Percentiles rank a stretch among this genome's conserved stretches.
These are phyloP conservation scores for Spencermartinsiella ligniputridi DNA, from an alignment of 1,139 yeast species.

Conservation along the genomic window DNA sequence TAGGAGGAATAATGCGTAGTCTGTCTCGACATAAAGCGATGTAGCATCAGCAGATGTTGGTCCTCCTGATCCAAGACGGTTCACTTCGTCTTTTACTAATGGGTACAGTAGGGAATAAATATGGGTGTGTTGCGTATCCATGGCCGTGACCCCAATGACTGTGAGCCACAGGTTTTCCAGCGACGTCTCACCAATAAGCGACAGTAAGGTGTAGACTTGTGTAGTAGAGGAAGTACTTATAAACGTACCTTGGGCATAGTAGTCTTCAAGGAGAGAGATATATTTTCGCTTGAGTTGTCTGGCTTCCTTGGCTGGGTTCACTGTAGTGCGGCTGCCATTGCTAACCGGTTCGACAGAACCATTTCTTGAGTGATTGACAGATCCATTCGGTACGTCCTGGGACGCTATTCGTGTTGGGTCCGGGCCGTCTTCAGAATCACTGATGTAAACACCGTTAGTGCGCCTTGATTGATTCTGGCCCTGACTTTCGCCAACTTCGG, in stretches of 20 bases:
- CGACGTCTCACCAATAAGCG: conserved; percentile 74
- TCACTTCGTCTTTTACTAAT: conserved; percentile 75
- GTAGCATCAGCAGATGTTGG: conserved; percentile 27
- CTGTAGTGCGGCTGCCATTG: not conserved
- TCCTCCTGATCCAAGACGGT: conserved; percentile 51
- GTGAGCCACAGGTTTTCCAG: conserved; percentile 78
- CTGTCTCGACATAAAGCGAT: conserved; percentile 65
- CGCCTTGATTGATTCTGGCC: not conserved
- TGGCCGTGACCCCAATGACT: conserved; percentile 80
- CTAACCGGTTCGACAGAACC: not conserved
- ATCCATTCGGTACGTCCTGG: not conserved
- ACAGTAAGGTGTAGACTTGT: conserved; percentile 72
- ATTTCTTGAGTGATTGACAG: not conserved
- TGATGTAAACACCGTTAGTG: not conserved
- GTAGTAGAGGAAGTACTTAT: conserved; percentile 71
- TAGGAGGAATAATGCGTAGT: conserved; percentile 77
- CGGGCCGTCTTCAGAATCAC: not conserved
- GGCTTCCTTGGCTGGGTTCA: conserved; percentile 21
- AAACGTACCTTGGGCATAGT: conserved; percentile 62
- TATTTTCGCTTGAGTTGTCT: conserved; percentile 18
- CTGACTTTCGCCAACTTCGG: conserved; percentile 10
- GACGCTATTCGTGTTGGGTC: not conserved
- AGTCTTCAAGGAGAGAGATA: conserved; percentile 20
- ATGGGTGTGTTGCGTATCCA: conserved; percentile 70
- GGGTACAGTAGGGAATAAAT: conserved; percentile 73